Evolutionary conservation across 345 rosid genomes (phyloP).

Genomic region (Crucihimalaya himalaica): DNA sequence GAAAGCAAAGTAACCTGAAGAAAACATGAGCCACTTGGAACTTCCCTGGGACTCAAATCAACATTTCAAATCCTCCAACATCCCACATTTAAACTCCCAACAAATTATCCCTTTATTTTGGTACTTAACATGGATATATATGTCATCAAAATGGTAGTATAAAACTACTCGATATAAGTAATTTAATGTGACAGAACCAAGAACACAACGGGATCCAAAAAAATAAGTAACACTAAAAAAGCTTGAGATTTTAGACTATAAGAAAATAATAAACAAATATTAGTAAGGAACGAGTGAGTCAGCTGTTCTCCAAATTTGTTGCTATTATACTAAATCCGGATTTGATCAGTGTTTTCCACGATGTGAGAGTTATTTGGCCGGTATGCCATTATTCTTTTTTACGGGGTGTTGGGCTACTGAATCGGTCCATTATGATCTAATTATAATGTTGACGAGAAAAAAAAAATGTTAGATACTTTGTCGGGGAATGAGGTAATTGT

Average conservation of each 20-base stretch:
- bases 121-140: constrained; percentile 6
- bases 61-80: neutral
- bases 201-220: neutral
- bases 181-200: neutral
- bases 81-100: neutral
- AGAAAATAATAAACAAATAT: neutral
- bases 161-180: neutral
- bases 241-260: neutral
- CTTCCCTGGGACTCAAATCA: constrained; percentile 10
- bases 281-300: no score
- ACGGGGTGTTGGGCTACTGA: no score
- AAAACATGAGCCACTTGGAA: constrained; percentile 27
- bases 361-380: no score
- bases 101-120: neutral
- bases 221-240: neutral
- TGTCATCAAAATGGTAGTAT: neutral
- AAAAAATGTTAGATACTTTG: neutral
- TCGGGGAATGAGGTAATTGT: neutral
- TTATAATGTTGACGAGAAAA: no score
- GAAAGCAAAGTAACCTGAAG: constrained; percentile 25
- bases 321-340: no score
- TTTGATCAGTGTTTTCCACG: no score
- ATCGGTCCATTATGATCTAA: no score
- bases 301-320: no score
- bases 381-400: no score